Evolutionary conservation across 2,329 filamentous ascomycete species (phyloP), one percentile per base, ranked within the genome.

Genomic region (Penicillium olsonii): DNA sequence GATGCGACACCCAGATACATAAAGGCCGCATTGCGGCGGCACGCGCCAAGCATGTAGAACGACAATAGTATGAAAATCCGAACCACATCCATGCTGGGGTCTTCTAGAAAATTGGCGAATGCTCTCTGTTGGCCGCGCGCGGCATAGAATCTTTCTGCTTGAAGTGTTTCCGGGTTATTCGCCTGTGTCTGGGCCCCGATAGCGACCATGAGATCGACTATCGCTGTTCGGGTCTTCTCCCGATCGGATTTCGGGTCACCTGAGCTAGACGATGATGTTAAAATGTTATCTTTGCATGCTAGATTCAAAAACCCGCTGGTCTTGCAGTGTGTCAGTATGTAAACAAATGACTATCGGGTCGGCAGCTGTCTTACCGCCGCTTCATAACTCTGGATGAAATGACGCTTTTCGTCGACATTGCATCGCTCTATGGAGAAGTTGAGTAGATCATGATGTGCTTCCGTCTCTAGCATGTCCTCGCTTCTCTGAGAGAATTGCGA

Each of bases 1-100:
- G 78, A 73, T 1, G 83, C 82, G 8, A 85, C 77, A 0, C 82
- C 82, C 2, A 85, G 63, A 47, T 85, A 85, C 79, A 85, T 84
- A 45, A 83, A 85, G 0, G 82, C 82, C 0, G 82, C 75, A 48
- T 84, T 84, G 8, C 81, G 72, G 26, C 79, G 78, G 44, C 81
- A 84, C 4, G 79, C 78, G 0, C 79, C 80, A 3, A 83, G 72
- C 75, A 83, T 80, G 55, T 82, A 84, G 53, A 83, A 82, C 0
- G 80, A 74, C 76, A 84, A 79, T 14, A 84, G 68, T 0, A 82
- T 63, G 52, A 82, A 84, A 0, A 72, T 68, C 14, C 78, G 69
- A 4, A 81, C 75, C 59, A 82, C 69, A 40, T 80, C 72, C 10
- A 82, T 65, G 31, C 77, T 81, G 0, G 80, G 80, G 49, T 81